These are phyloP conservation scores for Sarcocystis neurona DNA, from an alignment of 169 alveolate genomes.

Conservation along the genomic window DNA sequence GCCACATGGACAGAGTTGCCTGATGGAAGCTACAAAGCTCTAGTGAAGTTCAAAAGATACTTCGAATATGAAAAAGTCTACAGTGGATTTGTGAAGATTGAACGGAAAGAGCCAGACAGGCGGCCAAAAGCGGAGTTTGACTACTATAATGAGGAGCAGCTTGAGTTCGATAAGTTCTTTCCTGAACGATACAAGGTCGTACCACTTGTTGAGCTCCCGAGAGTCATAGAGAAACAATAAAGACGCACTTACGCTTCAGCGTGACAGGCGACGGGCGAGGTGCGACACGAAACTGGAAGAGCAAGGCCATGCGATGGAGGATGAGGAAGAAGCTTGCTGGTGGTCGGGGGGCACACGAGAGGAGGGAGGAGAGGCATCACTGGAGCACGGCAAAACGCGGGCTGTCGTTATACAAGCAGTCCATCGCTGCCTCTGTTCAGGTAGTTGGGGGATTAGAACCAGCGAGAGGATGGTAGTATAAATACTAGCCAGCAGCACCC, in stretches of 20 bases:
- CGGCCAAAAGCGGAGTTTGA: constrained; percentile 8
- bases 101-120: background rate
- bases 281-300: too few species aligned
- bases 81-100: background rate
- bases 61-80: background rate
- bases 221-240: background rate
- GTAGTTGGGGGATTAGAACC: too few species aligned
- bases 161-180: constrained; percentile 14
- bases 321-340: too few species aligned
- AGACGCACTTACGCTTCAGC: background rate
- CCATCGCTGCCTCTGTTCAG: too few species aligned
- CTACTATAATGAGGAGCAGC: constrained; percentile 26
- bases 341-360: too few species aligned
- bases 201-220: background rate
- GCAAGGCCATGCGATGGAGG: too few species aligned
- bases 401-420: too few species aligned
- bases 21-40: background rate
- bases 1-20: background rate
- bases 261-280: too few species aligned
- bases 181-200: background rate
- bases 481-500: too few species aligned
- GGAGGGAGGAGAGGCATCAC: too few species aligned
- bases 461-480: too few species aligned
- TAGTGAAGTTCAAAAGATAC: background rate
- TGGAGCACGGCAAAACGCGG: too few species aligned